Base-by-base conservation (phyloP, 352 stramenopile genomes). In the Blastocystis sp. region DNA sequence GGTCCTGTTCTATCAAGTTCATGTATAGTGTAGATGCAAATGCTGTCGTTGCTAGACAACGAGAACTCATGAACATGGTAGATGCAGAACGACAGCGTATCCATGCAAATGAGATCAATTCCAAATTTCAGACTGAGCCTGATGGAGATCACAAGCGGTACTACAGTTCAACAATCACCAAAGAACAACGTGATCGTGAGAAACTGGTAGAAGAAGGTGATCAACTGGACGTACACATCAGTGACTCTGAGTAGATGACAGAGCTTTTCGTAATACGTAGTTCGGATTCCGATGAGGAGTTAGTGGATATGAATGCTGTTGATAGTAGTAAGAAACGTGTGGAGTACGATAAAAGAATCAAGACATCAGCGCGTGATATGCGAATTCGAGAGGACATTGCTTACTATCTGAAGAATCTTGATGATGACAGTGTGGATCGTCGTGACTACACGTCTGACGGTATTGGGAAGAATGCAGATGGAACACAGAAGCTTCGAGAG, bases 331-430 rank as follows among this genome's bases (percentile, higher is more conserved):
- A 83, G 71, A 83, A 83, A 49, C 71, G 71, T 37, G 71, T 83
- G 49, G 71, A 83, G 49, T 83, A 83, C 49, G 71, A 83, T 56
- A 63, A 57, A n/a, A 29, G 51, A 32, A 83, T 83, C 71, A 83
- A 83, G 49, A 83, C 71, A n/a, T 83, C 71, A n/a, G 71, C 58
- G 14, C 71, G 71, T 16, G 51, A 51, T 52, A 90, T 99, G 49
- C 94, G 97, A 27, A 98, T 99, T 89, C 94, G 97, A 75, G 97
- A 99, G 90, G 97, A 99, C 89, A 98, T 95, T 56, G 96, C 96
- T 81, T 98, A 99, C 89, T 99, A 99, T 88, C 88, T 99, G 71
- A 92, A 94, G 35, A 98, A 99, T 87, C 91, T 99, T 27, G 96
- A 98, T 90, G 92, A 94, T 9, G 97, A 98, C 89, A 97, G 93